phyloP scores from a whole-genome alignment of 2,329 filamentous ascomycete species.

The Fusarium transvaalense region DNA sequence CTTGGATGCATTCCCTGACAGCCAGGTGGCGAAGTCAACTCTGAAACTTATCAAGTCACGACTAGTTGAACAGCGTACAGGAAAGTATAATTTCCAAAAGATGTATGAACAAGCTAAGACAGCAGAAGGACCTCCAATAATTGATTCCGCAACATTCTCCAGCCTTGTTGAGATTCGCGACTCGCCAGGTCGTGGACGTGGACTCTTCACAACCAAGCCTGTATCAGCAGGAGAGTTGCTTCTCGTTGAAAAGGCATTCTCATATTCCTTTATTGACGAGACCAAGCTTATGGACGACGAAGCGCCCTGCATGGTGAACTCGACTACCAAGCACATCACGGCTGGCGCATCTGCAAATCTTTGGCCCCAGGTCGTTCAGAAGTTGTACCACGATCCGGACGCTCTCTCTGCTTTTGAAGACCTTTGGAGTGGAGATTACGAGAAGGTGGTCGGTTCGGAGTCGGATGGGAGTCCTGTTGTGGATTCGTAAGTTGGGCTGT shows the following conservation, averaged over 20 bases:
- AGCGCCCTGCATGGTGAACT: slow-evolving; percentile 52
- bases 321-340: slow-evolving; percentile 47
- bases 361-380: slow-evolving; percentile 58
- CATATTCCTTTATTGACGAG: slow-evolving; percentile 52
- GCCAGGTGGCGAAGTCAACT: slow-evolving; percentile 48
- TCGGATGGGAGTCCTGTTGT: slow-evolving; percentile 57
- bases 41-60: slow-evolving; percentile 50
- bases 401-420: slow-evolving; percentile 31
- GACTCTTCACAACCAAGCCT: slow-evolving; percentile 62
- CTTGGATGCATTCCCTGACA: slow-evolving; percentile 52
- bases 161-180: slow-evolving; percentile 56
- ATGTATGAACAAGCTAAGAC: slow-evolving; percentile 55
- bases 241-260: slow-evolving; percentile 68
- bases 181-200: slow-evolving; percentile 59
- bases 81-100: slow-evolving; percentile 55
- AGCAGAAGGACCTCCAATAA: slow-evolving; percentile 51
- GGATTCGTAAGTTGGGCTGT: slow-evolving; percentile 57
- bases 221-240: slow-evolving; percentile 65
- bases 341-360: slow-evolving; percentile 58
- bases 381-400: slow-evolving; percentile 57
- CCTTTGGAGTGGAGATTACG: slow-evolving; percentile 58
- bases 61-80: slow-evolving; percentile 56
- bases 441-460: slow-evolving; percentile 24
- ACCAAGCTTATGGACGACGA: slow-evolving; percentile 26
- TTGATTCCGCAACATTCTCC: slow-evolving; percentile 63